Base-by-base conservation (phyloP, 441 rosid species). In the Pelargonium citronellum region DNA sequence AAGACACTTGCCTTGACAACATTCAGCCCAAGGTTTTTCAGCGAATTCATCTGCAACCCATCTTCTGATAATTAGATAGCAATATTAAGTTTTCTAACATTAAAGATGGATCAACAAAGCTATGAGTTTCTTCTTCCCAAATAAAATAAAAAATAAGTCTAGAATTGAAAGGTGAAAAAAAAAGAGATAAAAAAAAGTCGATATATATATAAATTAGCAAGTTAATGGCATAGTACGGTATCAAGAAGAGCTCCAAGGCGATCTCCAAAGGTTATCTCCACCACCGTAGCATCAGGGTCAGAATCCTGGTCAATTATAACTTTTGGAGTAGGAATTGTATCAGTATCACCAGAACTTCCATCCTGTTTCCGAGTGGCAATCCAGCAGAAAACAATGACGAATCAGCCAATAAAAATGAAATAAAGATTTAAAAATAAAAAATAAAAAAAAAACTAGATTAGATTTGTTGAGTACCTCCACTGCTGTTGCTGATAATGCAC, bases 241-340 rank as follows among this genome's bases (percentile, higher is more conserved):
- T 95, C 99, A 71, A 95, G 75, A 62, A 95, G 86, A 77, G 97
- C 96, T 61, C 99, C 97, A 69, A 95, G 99, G 79, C 99, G 96
- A 79, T 95, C 89, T 5, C 99, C 99, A 27, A 95, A 95, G 34
- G 96, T 95, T 4, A 95, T 77, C 86, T 95, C 94, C 15, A 95
- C 84, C 7, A 94, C 58, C 37, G 97, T 94, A 41, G 96, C 97
- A 70, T 94, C 88, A 0, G 95, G 90, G 69, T 94, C 93, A n/a
- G 99, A 85, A 79, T 94, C 99, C 78, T 80, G 95, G 83, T 94
- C 97, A 66, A 94, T 87, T 78, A 94, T 87, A 71, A 94, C 99
- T 67, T 86, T 93, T 9, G 97, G 99, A 64, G 87, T 90, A 67
- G 97, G 99, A 67, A 87, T 76, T n/a, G 72, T 72, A 43, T 89